A percentile compares a stretch with the other conserved stretches of the same genome.
Conservation (phyloP, 1,284 basidiomycete species). For the Ganoderma lucidum region DNA sequence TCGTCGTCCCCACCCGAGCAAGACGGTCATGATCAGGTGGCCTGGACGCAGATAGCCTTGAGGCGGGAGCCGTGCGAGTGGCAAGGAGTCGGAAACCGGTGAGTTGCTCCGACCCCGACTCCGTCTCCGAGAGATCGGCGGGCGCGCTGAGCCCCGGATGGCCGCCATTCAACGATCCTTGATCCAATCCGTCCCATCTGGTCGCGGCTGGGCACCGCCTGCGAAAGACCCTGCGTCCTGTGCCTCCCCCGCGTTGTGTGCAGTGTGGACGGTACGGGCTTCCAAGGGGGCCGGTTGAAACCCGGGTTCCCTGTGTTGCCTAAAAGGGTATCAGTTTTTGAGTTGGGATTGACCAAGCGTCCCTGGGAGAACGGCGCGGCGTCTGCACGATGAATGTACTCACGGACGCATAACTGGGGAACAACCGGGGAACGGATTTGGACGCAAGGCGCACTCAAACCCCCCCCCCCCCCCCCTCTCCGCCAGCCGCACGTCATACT, state of each 20-base stretch:
- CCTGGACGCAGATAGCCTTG: not conserved
- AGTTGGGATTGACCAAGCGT: constrained; percentile 33
- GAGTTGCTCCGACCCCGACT: not conserved
- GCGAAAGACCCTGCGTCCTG: not conserved
- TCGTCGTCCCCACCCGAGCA: not conserved
- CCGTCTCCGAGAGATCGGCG: constrained; percentile 5
- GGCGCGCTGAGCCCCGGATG: not conserved
- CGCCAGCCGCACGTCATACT: constrained; percentile 17
- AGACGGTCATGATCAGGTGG: not conserved
- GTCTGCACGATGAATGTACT: not conserved
- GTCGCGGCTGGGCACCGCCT: not conserved
- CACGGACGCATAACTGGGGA: not conserved
- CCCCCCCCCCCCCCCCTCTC: not conserved
- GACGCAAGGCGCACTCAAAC: constrained; percentile 2
- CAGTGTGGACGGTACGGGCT: no score
- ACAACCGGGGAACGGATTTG: constrained; percentile 8
- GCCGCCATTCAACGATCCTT: not conserved
- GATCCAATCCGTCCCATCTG: constrained; percentile 3
- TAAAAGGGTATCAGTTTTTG: constrained; percentile 16
- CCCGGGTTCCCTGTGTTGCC: constrained; percentile 1
- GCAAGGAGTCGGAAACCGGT: not conserved
- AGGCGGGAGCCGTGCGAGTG: not conserved
- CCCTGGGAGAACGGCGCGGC: constrained; percentile 22
- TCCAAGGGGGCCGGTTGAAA: not conserved
- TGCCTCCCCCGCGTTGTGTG: no score